Evolutionary conservation across 2,329 filamentous ascomycete genomes (phyloP).

Genomic region (Pseudodiploospora longispora): DNA sequence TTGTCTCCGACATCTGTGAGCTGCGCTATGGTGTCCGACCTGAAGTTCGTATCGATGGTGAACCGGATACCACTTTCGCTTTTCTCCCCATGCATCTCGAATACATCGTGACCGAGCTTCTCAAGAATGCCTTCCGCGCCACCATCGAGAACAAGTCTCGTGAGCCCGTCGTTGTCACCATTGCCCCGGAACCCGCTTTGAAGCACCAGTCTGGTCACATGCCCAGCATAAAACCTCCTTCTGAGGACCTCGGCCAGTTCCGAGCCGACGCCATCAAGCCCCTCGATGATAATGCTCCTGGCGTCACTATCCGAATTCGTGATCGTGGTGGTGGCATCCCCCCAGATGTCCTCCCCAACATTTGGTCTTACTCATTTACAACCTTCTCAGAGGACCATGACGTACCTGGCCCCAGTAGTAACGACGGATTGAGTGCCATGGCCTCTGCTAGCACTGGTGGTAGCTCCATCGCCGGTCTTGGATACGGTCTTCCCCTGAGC

Average conservation of each 20-base stretch:
- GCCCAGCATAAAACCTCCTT: constrained; percentile 24
- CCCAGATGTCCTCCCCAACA: constrained; percentile 72
- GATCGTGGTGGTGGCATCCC: constrained; percentile 92
- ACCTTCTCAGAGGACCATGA: constrained; percentile 67
- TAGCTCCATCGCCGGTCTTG: constrained; percentile 84
- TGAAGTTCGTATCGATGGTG: constrained; percentile 70
- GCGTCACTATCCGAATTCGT: constrained; percentile 89
- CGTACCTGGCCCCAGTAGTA: constrained; percentile 30
- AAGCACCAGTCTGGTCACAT: constrained; percentile 16
- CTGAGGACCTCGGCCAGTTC: constrained; percentile 32
- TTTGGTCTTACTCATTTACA: constrained; percentile 97
- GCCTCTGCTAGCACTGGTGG: constrained; percentile 62
- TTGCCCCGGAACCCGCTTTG: constrained; percentile 60
- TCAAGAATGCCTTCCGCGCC: constrained; percentile 95
- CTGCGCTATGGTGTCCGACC: constrained; percentile 89
- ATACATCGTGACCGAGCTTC: constrained; percentile 91
- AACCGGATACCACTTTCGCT: constrained; percentile 80
- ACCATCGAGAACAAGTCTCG: constrained; percentile 77
- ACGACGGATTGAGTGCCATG: constrained; percentile 62
- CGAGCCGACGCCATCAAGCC: constrained; percentile 43
- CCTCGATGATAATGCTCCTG: constrained; percentile 60
- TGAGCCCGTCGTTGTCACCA: constrained; percentile 85
- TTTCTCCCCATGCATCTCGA: constrained; percentile 94
- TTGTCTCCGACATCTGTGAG: constrained; percentile 94
- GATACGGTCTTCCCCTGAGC: constrained; percentile 84